A percentile compares a stretch with the other conserved stretches of the same genome.
Evolutionary conservation across 2,329 filamentous ascomycete species (phyloP).

Genomic region (Scedosporium minutisporum): DNA sequence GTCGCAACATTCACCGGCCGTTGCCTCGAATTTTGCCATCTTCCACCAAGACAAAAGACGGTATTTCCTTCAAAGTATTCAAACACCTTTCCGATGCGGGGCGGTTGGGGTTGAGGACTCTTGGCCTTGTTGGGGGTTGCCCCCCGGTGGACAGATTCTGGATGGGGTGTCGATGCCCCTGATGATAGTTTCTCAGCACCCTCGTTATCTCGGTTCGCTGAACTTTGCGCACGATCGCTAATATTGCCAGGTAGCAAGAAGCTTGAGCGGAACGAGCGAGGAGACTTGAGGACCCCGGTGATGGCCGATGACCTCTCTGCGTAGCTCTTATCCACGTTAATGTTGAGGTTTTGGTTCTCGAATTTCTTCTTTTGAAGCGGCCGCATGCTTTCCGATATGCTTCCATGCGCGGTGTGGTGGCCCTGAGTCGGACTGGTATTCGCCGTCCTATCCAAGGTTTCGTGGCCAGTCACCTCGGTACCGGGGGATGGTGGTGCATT

Average conservation of each 20-base stretch:
- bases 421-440: slow-evolving; percentile 64
- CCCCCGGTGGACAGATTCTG: slow-evolving; percentile 15
- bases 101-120: slow-evolving; percentile 22
- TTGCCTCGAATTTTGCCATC: slow-evolving; percentile 79
- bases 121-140: slow-evolving; percentile 12
- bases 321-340: slow-evolving; percentile 52
- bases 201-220: slow-evolving; percentile 45
- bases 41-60: slow-evolving; percentile 75
- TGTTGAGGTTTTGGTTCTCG: slow-evolving; percentile 36
- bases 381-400: slow-evolving; percentile 68
- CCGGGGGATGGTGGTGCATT: slow-evolving; percentile 63
- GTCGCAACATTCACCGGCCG: slow-evolving; percentile 85
- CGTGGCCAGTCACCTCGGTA: slow-evolving; percentile 70
- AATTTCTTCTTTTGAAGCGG: slow-evolving; percentile 51
- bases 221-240: slow-evolving; percentile 37
- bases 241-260: slow-evolving; percentile 55
- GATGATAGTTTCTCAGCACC: slow-evolving; percentile 81
- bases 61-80: slow-evolving; percentile 94
- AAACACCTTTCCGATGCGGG: slow-evolving; percentile 59
- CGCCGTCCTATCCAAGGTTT: slow-evolving; percentile 60
- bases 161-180: slow-evolving; percentile 51
- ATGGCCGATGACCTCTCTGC: slow-evolving; percentile 33
- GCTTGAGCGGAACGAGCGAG: slow-evolving; percentile 66
- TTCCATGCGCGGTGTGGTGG: slow-evolving; percentile 41
- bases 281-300: slow-evolving; percentile 58